Evolutionary conservation across 2,329 filamentous ascomycete genomes (phyloP), one percentile per base, ranked within the genome.

Genomic region (Chalara sp.): DNA sequence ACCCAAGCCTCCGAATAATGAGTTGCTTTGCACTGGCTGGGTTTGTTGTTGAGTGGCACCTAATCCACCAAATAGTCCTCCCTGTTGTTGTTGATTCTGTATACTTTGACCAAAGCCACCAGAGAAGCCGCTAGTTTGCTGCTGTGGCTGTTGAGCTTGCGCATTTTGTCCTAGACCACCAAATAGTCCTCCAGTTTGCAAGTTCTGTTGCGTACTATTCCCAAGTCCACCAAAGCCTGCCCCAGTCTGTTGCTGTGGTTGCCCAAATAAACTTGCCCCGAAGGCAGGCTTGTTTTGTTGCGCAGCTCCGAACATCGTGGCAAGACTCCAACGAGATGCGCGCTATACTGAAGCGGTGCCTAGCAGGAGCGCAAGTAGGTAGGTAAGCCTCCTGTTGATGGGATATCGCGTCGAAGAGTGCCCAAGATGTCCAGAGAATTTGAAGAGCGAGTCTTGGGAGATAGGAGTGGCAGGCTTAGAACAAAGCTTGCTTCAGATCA

Each of bases 131-230:
- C 53, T 50, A 46, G 42, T 47, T 41, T 55, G 53, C 43, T 43
- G 49, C 21, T 51, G 55, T 32, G 44, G 47, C 47, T 60, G 60
- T 41, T 61, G 58, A 43, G 53, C 55, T 51, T 61, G 59, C 49
- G 47, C 46, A 43, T 60, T 55, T 52, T 65, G 46, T 11, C 51
- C 54, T 29, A 55, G 28, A 28, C 49, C 46, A 31, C 56, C 51
- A 51, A 61, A 60, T 3, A 59, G 46, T 31, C 56, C 53, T 8
- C 56, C 61, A 58, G 63, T 56, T 54, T 71, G 66, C 54, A 68
- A 51, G 32, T 47, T 49, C 46, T 60, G 60, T 40, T 61, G 58
- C 39, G 53, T 61, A 31, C 52, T 57, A 29, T 57, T 54, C 30
- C 48, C 53, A 12, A 51, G 33, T 29, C 50, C 48, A 37, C 56